phyloP scores from a whole-genome alignment of 768 basidiomycete species.

The Russula sp. region DNA sequence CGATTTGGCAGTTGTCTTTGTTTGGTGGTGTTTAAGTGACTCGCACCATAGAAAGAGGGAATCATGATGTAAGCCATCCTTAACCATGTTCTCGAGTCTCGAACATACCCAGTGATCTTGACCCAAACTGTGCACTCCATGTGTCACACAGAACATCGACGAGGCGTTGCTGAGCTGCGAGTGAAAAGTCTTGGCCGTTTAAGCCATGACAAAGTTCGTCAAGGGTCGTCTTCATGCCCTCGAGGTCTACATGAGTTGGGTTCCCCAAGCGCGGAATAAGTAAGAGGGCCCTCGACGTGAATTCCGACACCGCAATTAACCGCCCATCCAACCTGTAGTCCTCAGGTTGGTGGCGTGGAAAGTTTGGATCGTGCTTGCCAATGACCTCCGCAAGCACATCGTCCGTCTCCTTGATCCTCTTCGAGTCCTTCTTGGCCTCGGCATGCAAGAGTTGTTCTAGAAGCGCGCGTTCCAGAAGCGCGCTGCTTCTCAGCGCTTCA shows the following conservation, averaged over 20 bases:
- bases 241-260: background rate
- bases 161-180: background rate
- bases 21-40: too few relatives aligned
- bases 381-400: background rate
- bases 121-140: background rate
- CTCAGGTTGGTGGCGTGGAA: background rate
- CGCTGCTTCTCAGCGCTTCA: background rate
- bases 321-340: background rate
- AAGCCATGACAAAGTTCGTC: constrained; percentile 1
- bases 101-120: background rate
- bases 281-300: background rate
- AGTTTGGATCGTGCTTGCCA: background rate
- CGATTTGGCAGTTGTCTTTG: too few relatives aligned
- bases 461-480: background rate
- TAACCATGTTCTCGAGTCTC: too few relatives aligned
- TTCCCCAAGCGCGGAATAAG: background rate
- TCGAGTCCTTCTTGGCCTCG: background rate
- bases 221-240: background rate
- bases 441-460: background rate
- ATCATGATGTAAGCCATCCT: background rate
- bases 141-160: background rate
- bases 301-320: background rate
- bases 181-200: background rate
- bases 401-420: background rate
- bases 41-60: background rate